Conservation (phyloP, 371 early-diverging fungal species). For the Apophysomyces trapeziformis region DNA sequence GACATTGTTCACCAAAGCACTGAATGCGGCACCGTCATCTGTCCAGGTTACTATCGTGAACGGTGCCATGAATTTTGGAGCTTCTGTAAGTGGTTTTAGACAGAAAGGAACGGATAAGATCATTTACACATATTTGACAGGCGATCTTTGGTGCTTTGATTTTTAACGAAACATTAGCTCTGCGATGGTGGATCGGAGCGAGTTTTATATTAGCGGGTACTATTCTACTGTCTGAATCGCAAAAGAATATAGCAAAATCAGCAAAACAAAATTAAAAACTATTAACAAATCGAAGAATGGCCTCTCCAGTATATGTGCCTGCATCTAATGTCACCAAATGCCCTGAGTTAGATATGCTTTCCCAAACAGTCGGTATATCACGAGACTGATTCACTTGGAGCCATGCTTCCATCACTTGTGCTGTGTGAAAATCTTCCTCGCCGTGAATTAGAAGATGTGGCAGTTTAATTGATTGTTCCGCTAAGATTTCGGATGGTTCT, state of each 20-base stretch:
- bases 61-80: conserved; percentile 73
- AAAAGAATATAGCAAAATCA: conserved; percentile 28
- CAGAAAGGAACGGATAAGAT: neutral
- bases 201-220: conserved; percentile 70
- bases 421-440: conserved; percentile 29
- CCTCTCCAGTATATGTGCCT: conserved; percentile 17
- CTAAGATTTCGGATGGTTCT: too few relatives aligned
- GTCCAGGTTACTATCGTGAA: conserved; percentile 74
- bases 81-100: conserved; percentile 55
- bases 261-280: conserved; percentile 9
- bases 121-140: conserved; percentile 29
- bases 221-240: conserved; percentile 50
- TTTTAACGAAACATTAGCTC: conserved; percentile 69
- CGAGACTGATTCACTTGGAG: conserved; percentile 21
- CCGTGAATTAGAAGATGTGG: conserved; percentile 35
- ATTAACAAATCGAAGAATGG: conserved; percentile 22
- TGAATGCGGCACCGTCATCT: conserved; percentile 70
- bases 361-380: conserved; percentile 14
- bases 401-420: conserved; percentile 25
- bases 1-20: conserved; percentile 80
- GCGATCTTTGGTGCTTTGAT: conserved; percentile 68
- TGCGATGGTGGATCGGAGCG: conserved; percentile 82
- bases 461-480: neutral
- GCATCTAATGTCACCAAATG: conserved; percentile 43
- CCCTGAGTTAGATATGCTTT: conserved; percentile 24